Base-by-base conservation (phyloP, 345 rosid species). In the Eutrema heterophyllum region DNA sequence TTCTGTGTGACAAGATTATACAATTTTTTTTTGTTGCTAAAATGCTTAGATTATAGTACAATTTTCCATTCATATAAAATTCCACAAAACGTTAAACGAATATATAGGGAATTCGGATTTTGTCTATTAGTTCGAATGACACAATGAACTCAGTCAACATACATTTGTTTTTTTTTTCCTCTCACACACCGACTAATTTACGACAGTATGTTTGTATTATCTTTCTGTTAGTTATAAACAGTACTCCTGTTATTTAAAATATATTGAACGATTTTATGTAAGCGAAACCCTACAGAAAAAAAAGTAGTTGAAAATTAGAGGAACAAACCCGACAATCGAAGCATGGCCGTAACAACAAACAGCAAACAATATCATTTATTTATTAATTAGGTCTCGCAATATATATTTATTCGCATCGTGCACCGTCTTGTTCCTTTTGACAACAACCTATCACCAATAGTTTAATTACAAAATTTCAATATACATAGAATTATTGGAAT, bases 391-490 rank as follows among this genome's bases (percentile, higher is more conserved):
- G 71, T 55, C 48, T 73, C 15, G 26, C 57, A 52, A 15, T 62
- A 39, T 72, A 27, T 70, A 18, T 52, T 43, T 41, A 62, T 53
- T 53, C 32, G 21, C 72, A 33, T 75, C 79, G 79, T 75, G 73
- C 79, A 75, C 73, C 68, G 68, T 67, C 79, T 67, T 75, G 79
- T 75, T 75, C 63, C 56, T 59, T 50, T 39, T 51, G 79, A 59
- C 73, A 51, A 67, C 48, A 50, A 60, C 79, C 29, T 75, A 16
- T 68, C 41, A 67, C 68, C 73, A 75, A 51, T 75, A 67, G 41
- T 41, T 39, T 57, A 29, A 29, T 57, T 38, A 30, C 60, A 29
- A 67, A 1, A 6, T 40, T 39, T n/a, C 9, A 32, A 45, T 27
- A 56, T 63, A 63, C 43, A 46, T 48, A 49, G 13, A 38, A 58